These are phyloP conservation scores for Rhizophlyctis rosea DNA, from an alignment of 192 early-diverging fungal species.

Conservation along the genomic window DNA sequence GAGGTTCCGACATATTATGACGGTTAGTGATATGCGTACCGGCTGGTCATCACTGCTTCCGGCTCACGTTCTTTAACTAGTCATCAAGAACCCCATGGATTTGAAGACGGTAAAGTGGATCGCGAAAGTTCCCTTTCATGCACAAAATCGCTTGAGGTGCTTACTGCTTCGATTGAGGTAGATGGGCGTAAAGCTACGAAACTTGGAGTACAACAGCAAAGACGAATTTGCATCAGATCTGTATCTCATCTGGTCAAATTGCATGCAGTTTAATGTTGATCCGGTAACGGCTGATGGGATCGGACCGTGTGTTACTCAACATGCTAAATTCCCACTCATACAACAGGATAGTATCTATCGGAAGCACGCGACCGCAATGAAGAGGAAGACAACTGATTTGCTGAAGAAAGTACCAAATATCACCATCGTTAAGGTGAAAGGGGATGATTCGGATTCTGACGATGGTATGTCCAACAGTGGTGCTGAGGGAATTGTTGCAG, in stretches of 20 bases:
- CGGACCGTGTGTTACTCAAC: neutral
- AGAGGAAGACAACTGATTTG: conserved; percentile 67
- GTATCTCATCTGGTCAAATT: conserved; percentile 89
- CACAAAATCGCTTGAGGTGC: neutral
- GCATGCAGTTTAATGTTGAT: conserved; percentile 84
- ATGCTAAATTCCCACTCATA: conserved; percentile 6
- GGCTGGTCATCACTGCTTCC: neutral
- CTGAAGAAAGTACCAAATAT: conserved; percentile 84
- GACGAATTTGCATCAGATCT: conserved; percentile 83
- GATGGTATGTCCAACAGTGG: conserved; percentile 19
- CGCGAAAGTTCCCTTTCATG: neutral
- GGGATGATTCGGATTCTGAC: conserved; percentile 17
- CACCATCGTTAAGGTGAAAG: conserved; percentile 48
- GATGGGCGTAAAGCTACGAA: conserved; percentile 84
- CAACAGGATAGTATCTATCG: conserved; percentile 88
- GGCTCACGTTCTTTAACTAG: conserved; percentile 34
- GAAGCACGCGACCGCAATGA: conserved; percentile 78
- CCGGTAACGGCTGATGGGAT: no score
- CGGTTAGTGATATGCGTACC: conserved; percentile 35
- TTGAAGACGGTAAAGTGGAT: conserved; percentile 57
- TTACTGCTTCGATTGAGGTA: conserved; percentile 6
- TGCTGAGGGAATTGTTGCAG: no score
- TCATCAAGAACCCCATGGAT: conserved; percentile 96
- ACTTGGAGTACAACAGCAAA: conserved; percentile 80
- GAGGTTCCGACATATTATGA: conserved; percentile 93